Evolutionary conservation across 2,329 filamentous ascomycete genomes (phyloP).

Genomic region (Daldinia eschscholtzii): DNA sequence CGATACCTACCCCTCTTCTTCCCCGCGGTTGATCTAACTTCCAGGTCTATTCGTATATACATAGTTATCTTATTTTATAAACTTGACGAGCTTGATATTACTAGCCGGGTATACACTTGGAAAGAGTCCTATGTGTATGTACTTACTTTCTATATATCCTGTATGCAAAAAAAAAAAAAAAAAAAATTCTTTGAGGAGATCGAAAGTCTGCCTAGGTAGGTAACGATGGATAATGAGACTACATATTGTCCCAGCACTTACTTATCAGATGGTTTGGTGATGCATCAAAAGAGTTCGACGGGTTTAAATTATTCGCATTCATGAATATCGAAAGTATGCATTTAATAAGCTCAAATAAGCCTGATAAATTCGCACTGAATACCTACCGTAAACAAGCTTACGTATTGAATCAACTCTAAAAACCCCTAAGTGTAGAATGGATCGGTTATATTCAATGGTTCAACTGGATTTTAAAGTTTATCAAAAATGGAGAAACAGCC

Average conservation of each 20-base stretch:
- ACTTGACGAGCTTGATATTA: too few relatives aligned
- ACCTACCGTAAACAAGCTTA: background rate
- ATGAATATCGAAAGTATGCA: background rate
- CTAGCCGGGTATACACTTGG: background rate
- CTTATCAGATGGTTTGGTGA: background rate
- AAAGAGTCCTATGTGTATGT: background rate
- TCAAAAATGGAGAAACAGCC: too few relatives aligned
- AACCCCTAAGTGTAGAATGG: background rate
- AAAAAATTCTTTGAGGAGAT: background rate
- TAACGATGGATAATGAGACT: background rate
- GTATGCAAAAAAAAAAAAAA: background rate
- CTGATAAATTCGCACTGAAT: background rate
- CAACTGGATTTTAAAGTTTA: too few relatives aligned
- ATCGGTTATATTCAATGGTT: too few relatives aligned
- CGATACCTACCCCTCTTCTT: conserved; percentile 34
- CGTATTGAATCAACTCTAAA: background rate
- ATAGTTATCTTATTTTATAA: too few relatives aligned
- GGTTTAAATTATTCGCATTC: background rate
- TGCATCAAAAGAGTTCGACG: background rate
- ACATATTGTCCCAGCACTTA: conserved; percentile 1
- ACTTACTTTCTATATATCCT: background rate
- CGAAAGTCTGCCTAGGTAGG: background rate
- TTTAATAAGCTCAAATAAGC: too few relatives aligned
- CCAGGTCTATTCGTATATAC: background rate
- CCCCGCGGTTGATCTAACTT: conserved; percentile 11